Evolutionary conservation across 257 asterid genomes (phyloP).

Genomic region (Gentiana straminea): DNA sequence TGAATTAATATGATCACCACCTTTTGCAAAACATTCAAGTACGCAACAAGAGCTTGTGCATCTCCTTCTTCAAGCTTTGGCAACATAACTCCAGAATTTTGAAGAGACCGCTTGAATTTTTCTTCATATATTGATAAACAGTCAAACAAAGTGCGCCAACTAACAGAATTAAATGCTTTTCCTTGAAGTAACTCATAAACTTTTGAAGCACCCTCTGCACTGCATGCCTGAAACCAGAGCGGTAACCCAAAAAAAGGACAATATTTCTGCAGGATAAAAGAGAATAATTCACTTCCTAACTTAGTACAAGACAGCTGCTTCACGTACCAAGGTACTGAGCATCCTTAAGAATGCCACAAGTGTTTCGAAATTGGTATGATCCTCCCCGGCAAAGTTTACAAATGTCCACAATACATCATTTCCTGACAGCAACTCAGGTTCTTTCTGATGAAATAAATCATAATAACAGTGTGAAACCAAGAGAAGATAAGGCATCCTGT

Average conservation of each 20-base stretch:
- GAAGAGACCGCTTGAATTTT: conserved; percentile 69
- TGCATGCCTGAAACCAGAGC: conserved; percentile 60
- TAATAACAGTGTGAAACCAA: conserved; percentile 6
- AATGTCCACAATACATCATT: conserved; percentile 96
- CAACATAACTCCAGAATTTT: conserved; percentile 64
- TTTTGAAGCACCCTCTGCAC: conserved; percentile 78
- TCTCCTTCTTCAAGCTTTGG: conserved; percentile 97
- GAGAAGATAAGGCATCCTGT: neutral
- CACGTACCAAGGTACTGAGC: conserved; percentile 85
- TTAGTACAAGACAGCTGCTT: neutral
- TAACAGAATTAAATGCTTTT: conserved; percentile 70
- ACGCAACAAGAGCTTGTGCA: conserved; percentile 90
- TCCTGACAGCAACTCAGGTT: conserved; percentile 80
- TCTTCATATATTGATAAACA: conserved; percentile 83
- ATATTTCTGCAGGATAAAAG: neutral
- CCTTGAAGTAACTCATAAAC: conserved; percentile 92
- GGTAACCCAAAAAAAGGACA: conserved; percentile 14
- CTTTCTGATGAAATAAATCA: conserved; percentile 48
- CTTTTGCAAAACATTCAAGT: conserved; percentile 81
- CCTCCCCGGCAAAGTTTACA: conserved; percentile 96
- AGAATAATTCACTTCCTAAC: neutral
- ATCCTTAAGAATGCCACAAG: conserved; percentile 89
- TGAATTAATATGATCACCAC: conserved; percentile 18
- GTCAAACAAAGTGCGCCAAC: conserved; percentile 89
- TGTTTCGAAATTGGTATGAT: conserved; percentile 79